Evolutionary conservation across 1,284 basidiomycete species (phyloP).

Genomic region (Rhizopogon hawkerae): DNA sequence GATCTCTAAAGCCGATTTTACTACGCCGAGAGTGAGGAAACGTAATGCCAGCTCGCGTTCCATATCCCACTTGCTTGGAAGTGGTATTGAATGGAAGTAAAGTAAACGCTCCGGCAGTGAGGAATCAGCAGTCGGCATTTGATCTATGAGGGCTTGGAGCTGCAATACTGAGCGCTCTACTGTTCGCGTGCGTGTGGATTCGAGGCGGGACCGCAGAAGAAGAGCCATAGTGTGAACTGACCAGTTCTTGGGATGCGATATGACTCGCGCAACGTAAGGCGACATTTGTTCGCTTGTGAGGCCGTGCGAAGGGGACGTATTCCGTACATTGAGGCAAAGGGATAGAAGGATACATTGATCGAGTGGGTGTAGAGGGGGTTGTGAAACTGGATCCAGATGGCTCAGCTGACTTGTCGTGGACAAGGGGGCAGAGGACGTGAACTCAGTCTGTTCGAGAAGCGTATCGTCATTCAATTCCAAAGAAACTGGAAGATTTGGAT

Average conservation of each 20-base stretch:
- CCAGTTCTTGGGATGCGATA: slow-evolving; percentile 87
- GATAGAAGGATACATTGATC: slow-evolving; percentile 88
- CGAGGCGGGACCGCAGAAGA: slow-evolving; percentile 81
- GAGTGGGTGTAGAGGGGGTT: slow-evolving; percentile 81
- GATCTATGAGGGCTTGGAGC: slow-evolving; percentile 88
- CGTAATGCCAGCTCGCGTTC: slow-evolving; percentile 80
- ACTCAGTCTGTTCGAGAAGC: slow-evolving; percentile 88
- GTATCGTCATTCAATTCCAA: slow-evolving; percentile 93
- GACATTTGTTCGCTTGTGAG: slow-evolving; percentile 85
- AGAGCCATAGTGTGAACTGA: slow-evolving; percentile 91
- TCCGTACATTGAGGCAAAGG: slow-evolving; percentile 83
- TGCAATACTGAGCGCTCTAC: slow-evolving; percentile 86
- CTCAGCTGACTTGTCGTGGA: slow-evolving; percentile 36
- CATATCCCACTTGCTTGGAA: slow-evolving; percentile 88
- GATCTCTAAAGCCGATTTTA: slow-evolving; percentile 82
- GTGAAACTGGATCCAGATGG: slow-evolving; percentile 75
- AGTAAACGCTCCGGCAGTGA: slow-evolving; percentile 61
- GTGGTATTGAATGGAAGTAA: slow-evolving; percentile 70
- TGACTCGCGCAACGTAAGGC: slow-evolving; percentile 80
- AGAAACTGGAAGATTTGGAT: slow-evolving; percentile 59
- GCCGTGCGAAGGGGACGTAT: slow-evolving; percentile 79
- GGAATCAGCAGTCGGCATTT: slow-evolving; percentile 85
- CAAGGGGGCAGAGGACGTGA: slow-evolving; percentile 60
- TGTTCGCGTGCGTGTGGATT: slow-evolving; percentile 79
- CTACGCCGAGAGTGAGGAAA: slow-evolving; percentile 76